A percentile compares a stretch with the other conserved stretches of the same genome.
phyloP scores from a whole-genome alignment of 1,284 basidiomycete genomes.

The Cryptococcus neoformans region DNA sequence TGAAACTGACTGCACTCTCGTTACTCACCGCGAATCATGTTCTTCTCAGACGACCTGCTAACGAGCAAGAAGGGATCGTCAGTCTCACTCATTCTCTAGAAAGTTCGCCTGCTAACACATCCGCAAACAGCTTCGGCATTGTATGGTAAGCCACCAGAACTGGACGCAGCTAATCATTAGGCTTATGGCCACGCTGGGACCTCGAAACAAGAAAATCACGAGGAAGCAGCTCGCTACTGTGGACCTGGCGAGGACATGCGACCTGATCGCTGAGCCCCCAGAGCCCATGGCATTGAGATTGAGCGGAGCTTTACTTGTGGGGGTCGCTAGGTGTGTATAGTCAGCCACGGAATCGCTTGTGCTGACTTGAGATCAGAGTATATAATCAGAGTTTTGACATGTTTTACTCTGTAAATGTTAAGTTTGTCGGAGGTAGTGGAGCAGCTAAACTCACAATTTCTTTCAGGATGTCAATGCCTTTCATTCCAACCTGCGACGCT shows the following conservation, averaged over 20 bases:
- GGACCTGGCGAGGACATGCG: constrained; percentile 73
- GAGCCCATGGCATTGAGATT: constrained; percentile 80
- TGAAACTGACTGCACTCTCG: neutral
- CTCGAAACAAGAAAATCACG: constrained; percentile 74
- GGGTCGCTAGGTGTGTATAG: constrained; percentile 69
- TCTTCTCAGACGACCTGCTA: constrained; percentile 41
- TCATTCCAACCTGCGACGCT: constrained; percentile 25
- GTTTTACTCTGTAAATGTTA: constrained; percentile 31
- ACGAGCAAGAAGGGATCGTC: constrained; percentile 40
- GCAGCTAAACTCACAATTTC: neutral
- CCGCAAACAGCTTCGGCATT: constrained; percentile 32
- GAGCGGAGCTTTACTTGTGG: constrained; percentile 81
- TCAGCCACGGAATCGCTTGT: neutral
- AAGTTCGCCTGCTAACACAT: neutral
- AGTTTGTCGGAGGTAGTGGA: neutral
- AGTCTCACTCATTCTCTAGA: constrained; percentile 11
- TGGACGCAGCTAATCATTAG: constrained; percentile 49
- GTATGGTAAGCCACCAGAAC: constrained; percentile 30
- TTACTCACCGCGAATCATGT: constrained; percentile 20
- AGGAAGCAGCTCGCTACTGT: constrained; percentile 73
- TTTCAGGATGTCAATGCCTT: constrained; percentile 33
- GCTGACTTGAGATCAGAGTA: constrained; percentile 9
- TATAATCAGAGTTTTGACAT: constrained; percentile 36
- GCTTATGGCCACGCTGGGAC: constrained; percentile 83
- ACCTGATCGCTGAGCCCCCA: constrained; percentile 70